Evolutionary conservation across 2,329 filamentous ascomycete genomes (phyloP).

Genomic region (Aspergillus sp.): DNA sequence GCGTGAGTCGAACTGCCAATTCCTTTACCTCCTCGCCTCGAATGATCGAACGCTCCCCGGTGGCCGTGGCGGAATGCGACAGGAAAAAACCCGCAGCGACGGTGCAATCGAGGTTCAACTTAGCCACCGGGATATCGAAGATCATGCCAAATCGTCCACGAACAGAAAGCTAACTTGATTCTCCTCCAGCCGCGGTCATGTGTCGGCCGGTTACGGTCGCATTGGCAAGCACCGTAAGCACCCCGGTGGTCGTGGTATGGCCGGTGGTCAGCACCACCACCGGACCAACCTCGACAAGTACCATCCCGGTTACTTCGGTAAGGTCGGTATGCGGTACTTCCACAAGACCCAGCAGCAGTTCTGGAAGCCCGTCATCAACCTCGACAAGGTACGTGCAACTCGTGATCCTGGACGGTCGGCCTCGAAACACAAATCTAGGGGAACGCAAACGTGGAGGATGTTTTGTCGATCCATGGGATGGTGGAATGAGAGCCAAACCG

Average conservation of each 20-base stretch:
- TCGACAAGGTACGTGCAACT: conserved; percentile 84
- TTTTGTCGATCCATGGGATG: no score
- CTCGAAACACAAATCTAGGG: neutral
- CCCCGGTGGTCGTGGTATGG: conserved; percentile 77
- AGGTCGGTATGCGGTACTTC: conserved; percentile 95
- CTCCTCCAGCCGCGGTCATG: conserved; percentile 79
- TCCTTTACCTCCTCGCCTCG: conserved; percentile 17
- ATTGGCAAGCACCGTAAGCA: conserved; percentile 98
- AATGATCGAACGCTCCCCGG: conserved; percentile 11
- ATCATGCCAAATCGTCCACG: neutral
- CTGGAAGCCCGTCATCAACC: conserved; percentile 98
- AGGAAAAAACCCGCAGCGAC: conserved; percentile 2
- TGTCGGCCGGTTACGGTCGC: conserved; percentile 97
- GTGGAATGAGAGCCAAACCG: no score
- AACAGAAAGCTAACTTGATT: conserved; percentile 15
- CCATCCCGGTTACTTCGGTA: conserved; percentile 99
- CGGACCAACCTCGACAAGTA: conserved; percentile 89
- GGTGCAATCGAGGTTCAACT: neutral
- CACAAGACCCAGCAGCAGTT: conserved; percentile 93
- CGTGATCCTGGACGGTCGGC: conserved; percentile 8
- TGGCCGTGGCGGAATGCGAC: conserved; percentile 12
- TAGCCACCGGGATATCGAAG: neutral
- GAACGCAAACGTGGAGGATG: neutral
- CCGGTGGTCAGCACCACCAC: conserved; percentile 99
- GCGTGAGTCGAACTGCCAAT: conserved; percentile 39